phyloP scores from a whole-genome alignment of 2,329 filamentous ascomycete species.

The Lasiodiplodia sp. region DNA sequence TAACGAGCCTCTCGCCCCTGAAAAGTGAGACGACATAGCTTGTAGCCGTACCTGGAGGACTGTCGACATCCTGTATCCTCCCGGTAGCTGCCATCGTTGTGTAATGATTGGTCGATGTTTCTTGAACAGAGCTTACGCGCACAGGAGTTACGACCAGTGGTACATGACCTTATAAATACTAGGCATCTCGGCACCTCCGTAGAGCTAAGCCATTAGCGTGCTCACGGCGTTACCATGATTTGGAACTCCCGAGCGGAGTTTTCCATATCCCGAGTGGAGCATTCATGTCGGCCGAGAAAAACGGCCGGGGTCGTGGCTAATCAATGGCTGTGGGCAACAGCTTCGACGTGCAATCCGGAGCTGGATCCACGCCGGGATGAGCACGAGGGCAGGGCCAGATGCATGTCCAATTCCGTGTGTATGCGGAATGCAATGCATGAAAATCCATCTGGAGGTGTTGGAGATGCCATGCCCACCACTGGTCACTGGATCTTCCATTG shows the following conservation, averaged over 20 bases:
- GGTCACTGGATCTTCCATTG: not conserved
- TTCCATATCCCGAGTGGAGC: not conserved
- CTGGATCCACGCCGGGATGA: not conserved
- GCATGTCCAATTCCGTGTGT: not conserved
- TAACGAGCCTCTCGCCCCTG: conserved; percentile 60
- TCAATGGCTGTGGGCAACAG: not conserved
- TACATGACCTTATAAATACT: not conserved
- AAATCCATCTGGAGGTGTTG: not conserved
- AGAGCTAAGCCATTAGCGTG: conserved; percentile 12
- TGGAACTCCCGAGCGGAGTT: not conserved
- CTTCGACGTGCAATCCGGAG: not conserved
- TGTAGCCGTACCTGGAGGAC: not conserved
- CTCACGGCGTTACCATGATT: not conserved
- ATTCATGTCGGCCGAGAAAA: not conserved
- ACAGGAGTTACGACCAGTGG: not conserved
- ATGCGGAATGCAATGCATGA: not conserved
- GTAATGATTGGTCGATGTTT: not conserved
- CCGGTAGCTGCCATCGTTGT: not conserved
- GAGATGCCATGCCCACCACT: not conserved
- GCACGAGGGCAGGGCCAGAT: not conserved
- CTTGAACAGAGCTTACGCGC: not conserved
- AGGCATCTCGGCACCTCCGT: conserved; percentile 7
- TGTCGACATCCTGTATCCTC: conserved; percentile 3
- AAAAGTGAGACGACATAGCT: conserved; percentile 49
- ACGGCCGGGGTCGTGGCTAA: not conserved